Evolutionary conservation across 2,329 filamentous ascomycete species (phyloP).

Genomic region (Xylariaceae sp.): DNA sequence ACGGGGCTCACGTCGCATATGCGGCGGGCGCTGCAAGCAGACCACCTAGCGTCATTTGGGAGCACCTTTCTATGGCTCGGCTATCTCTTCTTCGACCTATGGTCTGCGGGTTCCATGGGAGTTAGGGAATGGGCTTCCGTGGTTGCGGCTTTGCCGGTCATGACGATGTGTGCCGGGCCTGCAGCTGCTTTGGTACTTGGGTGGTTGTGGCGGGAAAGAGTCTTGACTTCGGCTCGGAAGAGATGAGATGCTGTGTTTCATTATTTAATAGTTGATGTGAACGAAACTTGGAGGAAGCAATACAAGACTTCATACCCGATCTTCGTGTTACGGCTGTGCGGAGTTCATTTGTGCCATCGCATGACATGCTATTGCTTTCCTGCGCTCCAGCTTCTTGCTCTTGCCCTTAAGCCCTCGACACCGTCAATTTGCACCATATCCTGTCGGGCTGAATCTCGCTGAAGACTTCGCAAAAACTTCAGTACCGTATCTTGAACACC

Average conservation of each 20-base stretch:
- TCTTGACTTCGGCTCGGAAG: slow-evolving; percentile 2
- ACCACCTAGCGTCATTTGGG: slow-evolving; percentile 6
- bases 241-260: neutral
- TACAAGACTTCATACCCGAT: too few relatives aligned
- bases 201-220: slow-evolving; percentile 10
- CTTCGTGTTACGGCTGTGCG: too few relatives aligned
- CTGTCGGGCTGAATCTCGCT: slow-evolving; percentile 3
- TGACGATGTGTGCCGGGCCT: slow-evolving; percentile 4
- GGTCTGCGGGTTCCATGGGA: slow-evolving; percentile 3
- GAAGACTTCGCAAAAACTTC: slow-evolving; percentile 9
- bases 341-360: too few relatives aligned
- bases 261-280: too few relatives aligned
- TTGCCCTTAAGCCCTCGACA: slow-evolving; percentile 5
- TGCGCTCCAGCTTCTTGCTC: slow-evolving; percentile 3
- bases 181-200: slow-evolving; percentile 8
- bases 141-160: slow-evolving; percentile 4
- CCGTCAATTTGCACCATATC: slow-evolving; percentile 6
- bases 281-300: too few relatives aligned
- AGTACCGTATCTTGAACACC: slow-evolving; percentile 1
- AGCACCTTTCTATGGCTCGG: slow-evolving; percentile 11
- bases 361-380: too few relatives aligned
- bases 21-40: slow-evolving; percentile 10
- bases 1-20: slow-evolving; percentile 6
- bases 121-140: slow-evolving; percentile 4
- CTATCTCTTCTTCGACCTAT: slow-evolving; percentile 13